Percentiles rank a stretch among this genome's conserved stretches.
Evolutionary conservation across 352 stramenopile species (phyloP).

Genomic region (Pythium phragmiticola): DNA sequence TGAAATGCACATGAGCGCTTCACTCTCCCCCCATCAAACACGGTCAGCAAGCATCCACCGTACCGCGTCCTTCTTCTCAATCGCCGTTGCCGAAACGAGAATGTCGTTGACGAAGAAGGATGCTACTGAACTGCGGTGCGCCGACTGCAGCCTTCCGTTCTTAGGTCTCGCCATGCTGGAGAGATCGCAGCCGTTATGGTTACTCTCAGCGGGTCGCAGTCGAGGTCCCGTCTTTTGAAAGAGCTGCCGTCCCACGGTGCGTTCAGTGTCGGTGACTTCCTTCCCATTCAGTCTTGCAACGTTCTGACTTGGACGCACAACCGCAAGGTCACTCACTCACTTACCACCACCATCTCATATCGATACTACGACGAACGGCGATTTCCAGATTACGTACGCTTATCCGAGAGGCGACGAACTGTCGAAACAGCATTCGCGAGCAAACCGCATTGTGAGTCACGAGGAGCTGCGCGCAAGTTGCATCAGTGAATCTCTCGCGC

Average conservation of each 20-base stretch:
- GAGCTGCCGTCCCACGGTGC: constrained; percentile 48
- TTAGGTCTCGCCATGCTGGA: not conserved
- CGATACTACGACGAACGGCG: too few relatives aligned
- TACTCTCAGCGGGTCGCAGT: not conserved
- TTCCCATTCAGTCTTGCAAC: constrained; percentile 58
- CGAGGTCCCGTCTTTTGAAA: constrained; percentile 38
- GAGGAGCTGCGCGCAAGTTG: constrained; percentile 40
- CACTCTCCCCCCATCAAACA: not conserved
- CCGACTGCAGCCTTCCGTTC: not conserved
- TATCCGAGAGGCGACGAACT: constrained; percentile 50
- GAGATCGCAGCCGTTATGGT: not conserved
- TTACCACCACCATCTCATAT: too few relatives aligned
- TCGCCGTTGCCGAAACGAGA: constrained; percentile 41
- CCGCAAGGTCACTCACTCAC: too few relatives aligned
- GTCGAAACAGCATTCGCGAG: constrained; percentile 47
- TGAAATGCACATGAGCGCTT: not conserved
- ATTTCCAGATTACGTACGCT: constrained; percentile 32
- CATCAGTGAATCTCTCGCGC: not conserved
- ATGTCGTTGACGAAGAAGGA: constrained; percentile 42
- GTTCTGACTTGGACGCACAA: constrained; percentile 34
- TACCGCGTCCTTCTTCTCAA: constrained; percentile 54
- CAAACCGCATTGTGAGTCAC: constrained; percentile 64
- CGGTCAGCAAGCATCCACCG: not conserved
- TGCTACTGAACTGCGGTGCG: constrained; percentile 12
- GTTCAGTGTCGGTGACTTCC: constrained; percentile 51